Evolutionary conservation across 345 rosid genomes (phyloP).

Genomic region (Hibiscus tridactylites): DNA sequence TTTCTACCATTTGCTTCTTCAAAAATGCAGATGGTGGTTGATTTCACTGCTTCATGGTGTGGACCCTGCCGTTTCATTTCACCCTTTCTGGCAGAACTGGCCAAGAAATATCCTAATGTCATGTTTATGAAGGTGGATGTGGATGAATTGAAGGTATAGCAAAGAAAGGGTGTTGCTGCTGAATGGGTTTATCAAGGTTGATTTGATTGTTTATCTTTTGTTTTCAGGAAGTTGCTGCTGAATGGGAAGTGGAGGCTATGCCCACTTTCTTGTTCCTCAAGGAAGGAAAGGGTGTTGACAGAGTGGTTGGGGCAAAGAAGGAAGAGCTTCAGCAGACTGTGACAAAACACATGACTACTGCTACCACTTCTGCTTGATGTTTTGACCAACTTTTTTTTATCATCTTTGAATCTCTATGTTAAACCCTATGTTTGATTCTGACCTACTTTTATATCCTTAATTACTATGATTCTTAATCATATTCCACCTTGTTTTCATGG

Average conservation of each 20-base stretch:
- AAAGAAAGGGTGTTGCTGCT: too few relatives aligned
- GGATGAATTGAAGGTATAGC: constrained; percentile 58
- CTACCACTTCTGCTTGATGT: constrained; percentile 26
- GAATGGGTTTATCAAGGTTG: too few relatives aligned
- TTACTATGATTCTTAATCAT: neutral
- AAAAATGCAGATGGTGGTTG: constrained; percentile 54
- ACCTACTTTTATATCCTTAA: neutral
- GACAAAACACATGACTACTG: constrained; percentile 41
- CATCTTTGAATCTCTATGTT: neutral
- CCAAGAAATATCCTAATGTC: constrained; percentile 49
- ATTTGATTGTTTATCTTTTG: neutral
- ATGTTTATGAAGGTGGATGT: constrained; percentile 67
- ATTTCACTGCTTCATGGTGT: constrained; percentile 82
- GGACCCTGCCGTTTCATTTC: constrained; percentile 72
- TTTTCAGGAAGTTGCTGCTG: constrained; percentile 53
- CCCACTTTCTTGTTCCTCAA: constrained; percentile 73
- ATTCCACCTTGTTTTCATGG: neutral
- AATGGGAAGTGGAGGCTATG: constrained; percentile 71
- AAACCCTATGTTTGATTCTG: neutral
- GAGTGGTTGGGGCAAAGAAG: constrained; percentile 71
- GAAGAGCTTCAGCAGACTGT: constrained; percentile 58
- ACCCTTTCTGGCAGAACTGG: constrained; percentile 62
- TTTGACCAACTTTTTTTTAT: constrained; percentile 4
- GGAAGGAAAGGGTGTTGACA: constrained; percentile 63
- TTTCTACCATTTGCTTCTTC: neutral